Conservation (phyloP, 179 eudicot genomes). For the Heliamphora pulchella region DNA sequence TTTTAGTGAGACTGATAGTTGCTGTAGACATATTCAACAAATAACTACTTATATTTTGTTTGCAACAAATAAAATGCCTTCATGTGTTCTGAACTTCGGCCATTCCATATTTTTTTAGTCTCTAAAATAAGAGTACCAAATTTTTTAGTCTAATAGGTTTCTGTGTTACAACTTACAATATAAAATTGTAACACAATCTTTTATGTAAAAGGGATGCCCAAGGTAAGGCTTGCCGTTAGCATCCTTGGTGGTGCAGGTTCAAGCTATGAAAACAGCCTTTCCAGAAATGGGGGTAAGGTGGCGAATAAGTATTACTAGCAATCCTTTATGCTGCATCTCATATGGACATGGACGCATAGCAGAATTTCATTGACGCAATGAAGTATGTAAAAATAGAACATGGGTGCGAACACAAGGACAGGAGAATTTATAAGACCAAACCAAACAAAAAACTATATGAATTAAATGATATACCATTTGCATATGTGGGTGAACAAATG, state of each 20-base stretch:
- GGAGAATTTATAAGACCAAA: not conserved
- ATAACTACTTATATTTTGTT: not conserved
- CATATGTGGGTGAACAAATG: not conserved
- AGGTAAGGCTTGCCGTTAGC: too few relatives aligned
- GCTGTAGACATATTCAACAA: not conserved
- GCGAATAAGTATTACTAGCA: not conserved
- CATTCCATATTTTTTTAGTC: not conserved
- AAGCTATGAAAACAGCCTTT: too few relatives aligned
- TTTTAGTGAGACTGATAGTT: not conserved
- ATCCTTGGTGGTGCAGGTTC: too few relatives aligned
- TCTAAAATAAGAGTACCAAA: not conserved
- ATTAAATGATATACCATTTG: not conserved
- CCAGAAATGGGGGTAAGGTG: not conserved
- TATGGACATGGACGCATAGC: not conserved
- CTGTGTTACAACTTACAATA: not conserved
- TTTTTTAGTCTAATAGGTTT: not conserved
- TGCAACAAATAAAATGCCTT: not conserved
- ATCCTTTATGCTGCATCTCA: too few relatives aligned
- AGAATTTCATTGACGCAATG: not conserved
- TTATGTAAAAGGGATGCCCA: not conserved
- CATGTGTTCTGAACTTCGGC: not conserved
- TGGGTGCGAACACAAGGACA: not conserved
- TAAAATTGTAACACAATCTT: not conserved
- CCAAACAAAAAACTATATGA: not conserved
- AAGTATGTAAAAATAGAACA: not conserved